Conservation (phyloP, 306 rosid genomes). For the Pterocarpus santalinus region DNA sequence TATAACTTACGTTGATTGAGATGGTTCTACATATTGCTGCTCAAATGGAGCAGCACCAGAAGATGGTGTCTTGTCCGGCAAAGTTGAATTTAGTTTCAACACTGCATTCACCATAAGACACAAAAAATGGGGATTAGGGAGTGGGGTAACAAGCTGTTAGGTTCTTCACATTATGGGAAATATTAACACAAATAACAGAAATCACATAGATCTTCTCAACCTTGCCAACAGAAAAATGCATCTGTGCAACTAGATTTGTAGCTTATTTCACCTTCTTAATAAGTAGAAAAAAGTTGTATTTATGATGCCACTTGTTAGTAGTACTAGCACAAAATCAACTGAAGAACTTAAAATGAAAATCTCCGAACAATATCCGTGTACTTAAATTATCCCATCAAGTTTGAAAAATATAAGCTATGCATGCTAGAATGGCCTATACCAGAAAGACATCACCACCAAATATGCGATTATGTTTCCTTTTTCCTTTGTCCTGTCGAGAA, state of each 20-base stretch:
- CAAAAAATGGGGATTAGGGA: background rate
- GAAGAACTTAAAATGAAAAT: conserved; percentile 4
- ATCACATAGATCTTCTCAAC: background rate
- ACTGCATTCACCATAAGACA: conserved; percentile 56
- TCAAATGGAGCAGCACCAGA: conserved; percentile 66
- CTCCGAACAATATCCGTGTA: background rate
- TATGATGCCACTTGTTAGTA: background rate
- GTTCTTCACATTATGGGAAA: background rate
- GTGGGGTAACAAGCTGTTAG: background rate
- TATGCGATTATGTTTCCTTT: background rate
- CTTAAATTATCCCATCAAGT: background rate
- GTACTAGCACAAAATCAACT: background rate
- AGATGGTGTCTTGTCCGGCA: conserved; percentile 66
- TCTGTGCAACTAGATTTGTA: background rate
- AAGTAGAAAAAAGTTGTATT: background rate
- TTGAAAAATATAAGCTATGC: background rate
- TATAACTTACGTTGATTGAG: conserved; percentile 74
- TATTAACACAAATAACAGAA: background rate
- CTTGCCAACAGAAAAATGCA: background rate
- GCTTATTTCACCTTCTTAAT: background rate
- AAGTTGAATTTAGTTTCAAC: conserved; percentile 66
- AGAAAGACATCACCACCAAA: background rate
- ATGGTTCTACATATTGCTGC: conserved; percentile 63
- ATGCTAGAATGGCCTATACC: background rate
- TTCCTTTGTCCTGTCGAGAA: background rate